A percentile compares a stretch with the other conserved stretches of the same genome.
These are phyloP conservation scores for Wickerhamiella qilinensis DNA, from an alignment of 805 yeast genomes.

Conservation along the genomic window DNA sequence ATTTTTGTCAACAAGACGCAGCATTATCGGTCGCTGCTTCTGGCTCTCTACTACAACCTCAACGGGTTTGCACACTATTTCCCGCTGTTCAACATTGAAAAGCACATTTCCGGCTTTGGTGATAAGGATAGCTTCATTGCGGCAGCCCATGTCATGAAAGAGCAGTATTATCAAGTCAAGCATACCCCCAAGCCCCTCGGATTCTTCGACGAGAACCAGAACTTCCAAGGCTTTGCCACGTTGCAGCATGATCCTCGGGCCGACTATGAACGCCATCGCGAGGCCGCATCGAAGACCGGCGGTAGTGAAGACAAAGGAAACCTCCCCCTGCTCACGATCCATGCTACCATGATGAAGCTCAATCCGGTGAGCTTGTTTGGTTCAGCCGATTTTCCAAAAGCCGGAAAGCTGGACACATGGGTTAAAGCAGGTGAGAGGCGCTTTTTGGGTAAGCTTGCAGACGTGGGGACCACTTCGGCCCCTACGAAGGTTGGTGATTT, in stretches of 20 bases:
- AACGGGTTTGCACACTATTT: slow-evolving; percentile 47
- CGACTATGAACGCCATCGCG: neutral
- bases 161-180: neutral
- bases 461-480: neutral
- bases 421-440: neutral
- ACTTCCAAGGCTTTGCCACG: slow-evolving; percentile 1
- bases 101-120: slow-evolving; percentile 55
- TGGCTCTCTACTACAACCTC: slow-evolving; percentile 49
- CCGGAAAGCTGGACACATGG: neutral
- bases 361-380: neutral
- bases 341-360: slow-evolving; percentile 2
- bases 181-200: neutral
- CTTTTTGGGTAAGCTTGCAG: neutral
- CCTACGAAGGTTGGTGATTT: neutral
- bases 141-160: slow-evolving; percentile 1
- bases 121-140: slow-evolving; percentile 30
- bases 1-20: slow-evolving; percentile 38
- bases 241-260: slow-evolving; percentile 1
- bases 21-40: slow-evolving; percentile 40
- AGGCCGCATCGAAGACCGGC: neutral
- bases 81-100: slow-evolving; percentile 36
- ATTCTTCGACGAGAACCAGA: neutral
- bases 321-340: neutral
- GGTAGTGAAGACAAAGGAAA: neutral
- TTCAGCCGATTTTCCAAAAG: neutral